Percentiles rank a stretch among this genome's conserved stretches.
These are phyloP conservation scores for Trypanosoma conorhini DNA, from an alignment of 208 protist species.

Conservation along the genomic window DNA sequence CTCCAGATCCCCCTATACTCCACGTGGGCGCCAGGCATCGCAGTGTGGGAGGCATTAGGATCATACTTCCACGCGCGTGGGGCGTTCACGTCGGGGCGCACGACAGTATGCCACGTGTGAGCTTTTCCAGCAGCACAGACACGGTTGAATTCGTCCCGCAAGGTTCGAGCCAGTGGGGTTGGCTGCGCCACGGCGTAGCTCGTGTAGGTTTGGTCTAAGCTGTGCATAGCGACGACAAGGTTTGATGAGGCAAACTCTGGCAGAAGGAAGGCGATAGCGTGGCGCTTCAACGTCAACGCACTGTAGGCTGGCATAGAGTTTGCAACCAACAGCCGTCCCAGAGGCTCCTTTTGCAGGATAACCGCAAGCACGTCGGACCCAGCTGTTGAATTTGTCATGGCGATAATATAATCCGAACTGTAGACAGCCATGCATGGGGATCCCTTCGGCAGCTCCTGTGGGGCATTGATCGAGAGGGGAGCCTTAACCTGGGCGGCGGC, in stretches of 20 bases:
- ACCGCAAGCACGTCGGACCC: slow-evolving; percentile 20
- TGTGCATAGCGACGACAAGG: slow-evolving; percentile 45
- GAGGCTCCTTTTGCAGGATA: slow-evolving; percentile 39
- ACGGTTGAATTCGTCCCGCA: slow-evolving; percentile 27
- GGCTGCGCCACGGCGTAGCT: slow-evolving; percentile 34
- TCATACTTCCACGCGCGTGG: neutral
- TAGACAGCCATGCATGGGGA: slow-evolving; percentile 23
- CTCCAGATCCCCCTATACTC: slow-evolving; percentile 43
- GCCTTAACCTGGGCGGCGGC: neutral
- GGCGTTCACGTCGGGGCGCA: slow-evolving; percentile 10
- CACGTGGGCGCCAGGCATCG: slow-evolving; percentile 37
- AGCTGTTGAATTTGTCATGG: neutral
- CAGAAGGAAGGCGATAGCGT: slow-evolving; percentile 40
- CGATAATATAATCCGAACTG: slow-evolving; percentile 27
- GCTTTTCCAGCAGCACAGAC: slow-evolving; percentile 27
- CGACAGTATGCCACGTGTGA: slow-evolving; percentile 64
- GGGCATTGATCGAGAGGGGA: neutral
- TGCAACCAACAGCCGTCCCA: slow-evolving; percentile 45
- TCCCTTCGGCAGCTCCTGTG: neutral
- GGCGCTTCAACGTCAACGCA: slow-evolving; percentile 38
- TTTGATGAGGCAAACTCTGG: slow-evolving; percentile 18
- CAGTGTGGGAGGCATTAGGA: neutral
- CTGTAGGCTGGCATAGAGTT: slow-evolving; percentile 45
- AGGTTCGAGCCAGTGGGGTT: slow-evolving; percentile 18
- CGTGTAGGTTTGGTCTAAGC: slow-evolving; percentile 25